phyloP scores from a whole-genome alignment of 352 stramenopile genomes.

The Phytophthora pistaciae region DNA sequence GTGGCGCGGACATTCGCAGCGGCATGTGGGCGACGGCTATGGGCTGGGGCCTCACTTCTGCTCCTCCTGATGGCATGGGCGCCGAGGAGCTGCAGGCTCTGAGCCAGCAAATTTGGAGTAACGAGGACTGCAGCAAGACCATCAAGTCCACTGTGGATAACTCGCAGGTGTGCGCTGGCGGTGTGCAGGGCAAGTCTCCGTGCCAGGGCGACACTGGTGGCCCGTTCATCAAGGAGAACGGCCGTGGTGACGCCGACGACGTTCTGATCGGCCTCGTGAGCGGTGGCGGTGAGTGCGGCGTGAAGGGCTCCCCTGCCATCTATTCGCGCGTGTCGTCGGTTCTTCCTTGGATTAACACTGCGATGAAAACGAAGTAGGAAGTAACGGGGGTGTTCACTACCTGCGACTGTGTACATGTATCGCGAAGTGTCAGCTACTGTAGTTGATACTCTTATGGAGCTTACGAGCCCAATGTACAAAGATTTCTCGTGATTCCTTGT shows the following conservation, averaged over 20 bases:
- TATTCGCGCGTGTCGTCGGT: constrained; percentile 35
- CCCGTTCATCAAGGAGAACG: constrained; percentile 35
- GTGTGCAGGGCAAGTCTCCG: constrained; percentile 29
- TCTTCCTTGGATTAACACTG: constrained; percentile 29
- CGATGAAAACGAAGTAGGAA: constrained; percentile 20
- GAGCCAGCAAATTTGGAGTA: constrained; percentile 16
- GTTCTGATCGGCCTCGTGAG: constrained; percentile 55
- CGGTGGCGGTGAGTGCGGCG: constrained; percentile 49
- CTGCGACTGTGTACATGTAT: too few relatives aligned
- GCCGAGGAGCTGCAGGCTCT: constrained; percentile 23
- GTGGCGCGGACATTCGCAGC: constrained; percentile 14
- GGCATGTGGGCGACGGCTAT: constrained; percentile 29
- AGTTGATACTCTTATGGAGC: too few relatives aligned
- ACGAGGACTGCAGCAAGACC: constrained; percentile 22
- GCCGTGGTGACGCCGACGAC: constrained; percentile 40
- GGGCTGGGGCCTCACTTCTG: constrained; percentile 30
- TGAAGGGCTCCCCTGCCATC: constrained; percentile 28
- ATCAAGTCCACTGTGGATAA: constrained; percentile 25
- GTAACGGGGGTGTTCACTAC: too few relatives aligned
- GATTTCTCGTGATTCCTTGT: too few relatives aligned
- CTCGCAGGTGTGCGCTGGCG: constrained; percentile 41
- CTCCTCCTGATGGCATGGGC: constrained; percentile 7
- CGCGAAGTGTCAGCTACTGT: too few relatives aligned
- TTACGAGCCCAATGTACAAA: too few relatives aligned
- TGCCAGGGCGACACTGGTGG: constrained; percentile 47